Percentiles rank a stretch among this genome's conserved stretches.
Conservation (phyloP, 768 basidiomycete species). For the Boletus fagicola region DNA sequence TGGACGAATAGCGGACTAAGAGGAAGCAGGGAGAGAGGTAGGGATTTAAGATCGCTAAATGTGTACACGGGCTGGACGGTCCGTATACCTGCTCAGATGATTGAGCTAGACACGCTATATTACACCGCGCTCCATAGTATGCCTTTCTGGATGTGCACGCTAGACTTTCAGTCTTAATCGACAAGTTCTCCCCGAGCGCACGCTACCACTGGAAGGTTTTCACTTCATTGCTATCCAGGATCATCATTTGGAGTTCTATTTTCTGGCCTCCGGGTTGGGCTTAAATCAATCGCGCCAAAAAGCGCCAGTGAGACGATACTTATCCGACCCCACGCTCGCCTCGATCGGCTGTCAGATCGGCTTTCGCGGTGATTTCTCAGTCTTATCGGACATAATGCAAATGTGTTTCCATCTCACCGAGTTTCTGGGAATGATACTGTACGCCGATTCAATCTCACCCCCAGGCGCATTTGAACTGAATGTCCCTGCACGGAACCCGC, state of each 20-base stretch:
- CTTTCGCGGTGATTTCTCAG: neutral
- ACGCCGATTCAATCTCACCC: neutral
- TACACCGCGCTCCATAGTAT: too few relatives aligned
- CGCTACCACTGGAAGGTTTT: neutral
- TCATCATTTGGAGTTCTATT: neutral
- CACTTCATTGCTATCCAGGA: neutral
- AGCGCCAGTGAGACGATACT: neutral
- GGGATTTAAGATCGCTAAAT: neutral
- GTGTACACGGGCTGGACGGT: slow-evolving; percentile 7
- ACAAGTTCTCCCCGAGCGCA: neutral
- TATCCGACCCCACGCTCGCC: neutral
- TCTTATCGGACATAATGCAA: neutral
- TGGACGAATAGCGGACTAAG: slow-evolving; percentile 5
- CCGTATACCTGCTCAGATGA: slow-evolving; percentile 7
- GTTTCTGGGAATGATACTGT: neutral
- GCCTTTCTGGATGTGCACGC: too few relatives aligned
- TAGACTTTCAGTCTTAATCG: neutral
- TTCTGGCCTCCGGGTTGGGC: neutral
- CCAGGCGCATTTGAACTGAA: neutral
- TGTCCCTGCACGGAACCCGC: neutral
- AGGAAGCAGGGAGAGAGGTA: neutral
- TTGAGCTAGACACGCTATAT: neutral
- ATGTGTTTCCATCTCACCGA: neutral
- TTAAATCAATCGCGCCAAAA: too few relatives aligned
- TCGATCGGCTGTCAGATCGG: neutral